Base-by-base conservation (phyloP, 441 rosid genomes). In the Gossypium schwendimanii region DNA sequence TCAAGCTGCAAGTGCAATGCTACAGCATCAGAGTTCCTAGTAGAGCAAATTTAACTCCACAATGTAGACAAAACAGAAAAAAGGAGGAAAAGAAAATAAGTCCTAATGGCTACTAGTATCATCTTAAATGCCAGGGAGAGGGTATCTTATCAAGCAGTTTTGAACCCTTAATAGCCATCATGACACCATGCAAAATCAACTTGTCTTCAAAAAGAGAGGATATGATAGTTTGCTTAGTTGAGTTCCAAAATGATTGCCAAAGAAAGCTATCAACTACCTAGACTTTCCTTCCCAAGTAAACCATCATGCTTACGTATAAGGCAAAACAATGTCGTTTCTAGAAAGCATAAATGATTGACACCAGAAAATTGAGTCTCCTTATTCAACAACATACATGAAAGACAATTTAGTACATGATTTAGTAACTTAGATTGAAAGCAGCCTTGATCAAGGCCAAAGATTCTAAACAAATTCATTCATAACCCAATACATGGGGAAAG, bases 1-100 rank as follows among this genome's bases (percentile, higher is more conserved):
- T 88, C 97, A 76, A 88, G 83, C 98, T 96, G 88, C 70, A 87
- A 58, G 76, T 58, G 80, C 45, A 85, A 50, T 15, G 69, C 28
- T 60, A 58, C 23, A 58, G 74, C 49, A 41, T 78, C 72, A 83
- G 63, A 45, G 24, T 24, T 67, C 18, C 17, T n/a, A 52, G 14
- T 10, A 31, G 17, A 73, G 70, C 0, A 57, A 54, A 49, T 53
- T 62, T 60, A 72, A 61, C 61, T 52, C 31, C 53, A 70, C 61
- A 10, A 57, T 41, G 58, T 74, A 73, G 18, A n/a, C 59, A 59
- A 41, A 39, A 57, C 15, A 14, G 15, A 58, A 45, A 53, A 64
- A 71, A 10, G 55, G 23, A 41, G 62, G 15, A 70, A 73, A 26
- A 62, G 20, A 26, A 76, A 75, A 72, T 6, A 36, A 50, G 41